Base-by-base conservation (phyloP, 140 eudicot genomes). In the Bidens hawaiensis region DNA sequence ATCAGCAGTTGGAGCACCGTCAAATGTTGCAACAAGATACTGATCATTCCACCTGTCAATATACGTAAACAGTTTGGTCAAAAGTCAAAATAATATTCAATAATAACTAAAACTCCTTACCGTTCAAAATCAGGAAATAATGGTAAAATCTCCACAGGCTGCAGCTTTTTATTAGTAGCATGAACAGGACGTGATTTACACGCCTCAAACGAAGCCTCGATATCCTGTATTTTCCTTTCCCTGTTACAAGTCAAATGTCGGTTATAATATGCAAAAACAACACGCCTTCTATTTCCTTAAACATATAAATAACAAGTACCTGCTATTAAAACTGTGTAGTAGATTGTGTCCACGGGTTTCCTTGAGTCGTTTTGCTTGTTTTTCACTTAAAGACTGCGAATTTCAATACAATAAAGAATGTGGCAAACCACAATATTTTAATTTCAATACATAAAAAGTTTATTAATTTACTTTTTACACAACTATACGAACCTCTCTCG, bases 1-100 rank as follows among this genome's bases (percentile, higher is more conserved):
- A 65, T 86, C 95, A 38, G 80, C 88, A 8, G 94, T 86, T 3
- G 97, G 97, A 72, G 95, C 95, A 46, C 85, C 83, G 53, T 86
- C 97, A 69, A 86, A 90, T 46, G 73, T 86, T 52, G 87, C 90
- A 34, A 86, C 76, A n/a, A 86, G 90, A 70, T 79, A 83, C 58
- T 75, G 81, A 61, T 90, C 94, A n/a, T 79, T 62, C 33, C 76
- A 76, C 82, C 96, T 87, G 65, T 43, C 58, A 63, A 48, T 55
- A 15, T 11, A 62, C 42, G 43, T 17, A 60, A 59, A 4, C 38
- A 21, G 27, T 77, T 41, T 65, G 78, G 7, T 51, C 59, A 51
- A 51, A 51, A 27, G 1, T 48, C 27, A 48, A 18, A 4, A 5
- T 17, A 1, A 25, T 49, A 52, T 24, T 13, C 36, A 13, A 12